A percentile compares a stretch with the other conserved stretches of the same genome.
Evolutionary conservation across 768 basidiomycete species (phyloP).

Genomic region (Cyclocybe aegerita): DNA sequence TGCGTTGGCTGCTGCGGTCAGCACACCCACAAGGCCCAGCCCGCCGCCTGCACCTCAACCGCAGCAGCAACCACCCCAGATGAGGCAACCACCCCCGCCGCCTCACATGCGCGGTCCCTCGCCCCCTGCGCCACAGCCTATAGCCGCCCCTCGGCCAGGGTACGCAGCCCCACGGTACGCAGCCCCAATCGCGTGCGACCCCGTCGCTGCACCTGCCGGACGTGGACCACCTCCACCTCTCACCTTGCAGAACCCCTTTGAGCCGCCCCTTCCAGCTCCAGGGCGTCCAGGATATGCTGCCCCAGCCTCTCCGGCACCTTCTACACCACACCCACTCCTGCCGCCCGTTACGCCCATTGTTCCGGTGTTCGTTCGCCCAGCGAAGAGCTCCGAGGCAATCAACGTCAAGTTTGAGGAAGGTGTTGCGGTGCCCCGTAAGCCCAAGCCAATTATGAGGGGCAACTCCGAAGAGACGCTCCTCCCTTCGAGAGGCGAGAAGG

Average conservation of each 20-base stretch:
- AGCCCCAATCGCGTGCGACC: constrained; percentile 52
- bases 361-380: constrained; percentile 73
- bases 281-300: constrained; percentile 8
- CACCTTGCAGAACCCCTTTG: constrained; percentile 27
- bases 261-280: constrained; percentile 12
- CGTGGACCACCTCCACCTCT: constrained; percentile 19
- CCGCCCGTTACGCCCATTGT: constrained; percentile 78
- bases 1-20: constrained; percentile 18
- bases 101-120: neutral
- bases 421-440: constrained; percentile 29
- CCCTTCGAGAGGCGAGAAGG: constrained; percentile 67
- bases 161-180: constrained; percentile 76
- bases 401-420: constrained; percentile 45
- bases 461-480: constrained; percentile 66
- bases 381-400: constrained; percentile 16
- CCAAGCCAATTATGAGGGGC: constrained; percentile 63
- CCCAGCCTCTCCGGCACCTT: constrained; percentile 26
- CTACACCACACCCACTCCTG: constrained; percentile 69
- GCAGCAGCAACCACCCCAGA: constrained; percentile 6
- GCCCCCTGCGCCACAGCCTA: constrained; percentile 30
- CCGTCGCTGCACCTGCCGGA: constrained; percentile 35
- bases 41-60: constrained; percentile 5
- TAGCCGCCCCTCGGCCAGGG: constrained; percentile 72
- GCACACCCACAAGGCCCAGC: neutral
- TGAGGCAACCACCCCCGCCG: neutral